Percentiles rank a stretch among this genome's conserved stretches.
Conservation (phyloP, 192 early-diverging fungal genomes). For the Backusella psychrophila region DNA sequence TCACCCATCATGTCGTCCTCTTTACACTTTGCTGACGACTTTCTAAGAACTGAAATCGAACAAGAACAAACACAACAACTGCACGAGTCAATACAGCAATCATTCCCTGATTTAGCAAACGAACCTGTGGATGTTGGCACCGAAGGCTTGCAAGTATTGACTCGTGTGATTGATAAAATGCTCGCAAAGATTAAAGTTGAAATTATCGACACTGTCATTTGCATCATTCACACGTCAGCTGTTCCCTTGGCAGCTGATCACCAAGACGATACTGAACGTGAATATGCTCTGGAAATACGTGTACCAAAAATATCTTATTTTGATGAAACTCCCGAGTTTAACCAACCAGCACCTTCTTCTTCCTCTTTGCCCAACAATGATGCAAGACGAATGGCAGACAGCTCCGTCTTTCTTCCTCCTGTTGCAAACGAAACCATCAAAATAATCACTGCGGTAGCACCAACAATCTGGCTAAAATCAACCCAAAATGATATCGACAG, state of each 20-base stretch:
- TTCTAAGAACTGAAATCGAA: constrained; percentile 66
- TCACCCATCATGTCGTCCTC: constrained; percentile 75
- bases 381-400: constrained; percentile 17
- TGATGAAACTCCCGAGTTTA: constrained; percentile 58
- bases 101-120: constrained; percentile 38
- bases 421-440: constrained; percentile 47
- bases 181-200: constrained; percentile 77
- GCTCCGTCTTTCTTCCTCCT: constrained; percentile 38
- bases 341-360: neutral
- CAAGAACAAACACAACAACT: constrained; percentile 63
- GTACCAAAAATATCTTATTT: constrained; percentile 51
- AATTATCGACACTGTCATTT: constrained; percentile 51
- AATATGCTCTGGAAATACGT: constrained; percentile 54
- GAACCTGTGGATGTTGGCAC: constrained; percentile 34
- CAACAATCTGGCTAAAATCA: constrained; percentile 49
- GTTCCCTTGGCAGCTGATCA: constrained; percentile 23
- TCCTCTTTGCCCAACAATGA: neutral
- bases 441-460: constrained; percentile 44
- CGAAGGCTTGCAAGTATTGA: constrained; percentile 73
- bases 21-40: constrained; percentile 86
- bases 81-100: constrained; percentile 50
- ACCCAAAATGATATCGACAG: neutral
- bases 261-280: neutral
- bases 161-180: constrained; percentile 81
- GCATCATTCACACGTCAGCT: constrained; percentile 47